These are phyloP conservation scores for Xerocomus brunneocitrinus DNA, from an alignment of 768 basidiomycete genomes.

Conservation along the genomic window DNA sequence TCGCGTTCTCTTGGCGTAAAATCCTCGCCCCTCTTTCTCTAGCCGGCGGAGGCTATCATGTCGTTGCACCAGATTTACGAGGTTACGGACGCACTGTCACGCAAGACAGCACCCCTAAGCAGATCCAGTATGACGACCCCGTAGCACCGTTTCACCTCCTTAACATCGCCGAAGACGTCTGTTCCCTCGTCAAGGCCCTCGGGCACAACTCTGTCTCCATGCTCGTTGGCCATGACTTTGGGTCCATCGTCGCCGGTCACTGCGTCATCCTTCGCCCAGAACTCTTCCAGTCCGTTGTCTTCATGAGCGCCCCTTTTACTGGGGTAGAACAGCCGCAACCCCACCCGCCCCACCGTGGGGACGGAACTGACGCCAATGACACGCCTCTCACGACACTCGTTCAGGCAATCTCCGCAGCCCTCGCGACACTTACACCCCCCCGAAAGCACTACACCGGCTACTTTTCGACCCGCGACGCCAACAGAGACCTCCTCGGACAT, in stretches of 20 bases:
- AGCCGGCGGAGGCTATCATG: slow-evolving; percentile 45
- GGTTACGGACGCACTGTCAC: slow-evolving; percentile 46
- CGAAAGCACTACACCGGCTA: slow-evolving; percentile 57
- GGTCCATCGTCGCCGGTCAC: slow-evolving; percentile 48
- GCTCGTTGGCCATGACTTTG: slow-evolving; percentile 62
- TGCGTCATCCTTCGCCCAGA: slow-evolving; percentile 54
- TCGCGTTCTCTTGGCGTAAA: slow-evolving; percentile 64
- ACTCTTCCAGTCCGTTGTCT: slow-evolving; percentile 49
- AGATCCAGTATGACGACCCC: slow-evolving; percentile 44
- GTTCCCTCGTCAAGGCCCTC: slow-evolving; percentile 47
- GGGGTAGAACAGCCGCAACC: slow-evolving; percentile 37
- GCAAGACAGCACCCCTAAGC: slow-evolving; percentile 11
- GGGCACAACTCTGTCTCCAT: slow-evolving; percentile 43
- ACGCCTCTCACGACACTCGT: slow-evolving; percentile 7
- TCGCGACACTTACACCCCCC: slow-evolving; percentile 44
- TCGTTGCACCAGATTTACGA: slow-evolving; percentile 60
- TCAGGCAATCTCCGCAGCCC: slow-evolving; percentile 9
- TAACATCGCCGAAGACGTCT: slow-evolving; percentile 49
- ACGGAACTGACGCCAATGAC: slow-evolving; percentile 5
- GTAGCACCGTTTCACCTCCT: slow-evolving; percentile 46
- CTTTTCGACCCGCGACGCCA: slow-evolving; percentile 44
- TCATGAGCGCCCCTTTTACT: slow-evolving; percentile 57
- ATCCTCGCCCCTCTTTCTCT: slow-evolving; percentile 46
- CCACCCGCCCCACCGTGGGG: slow-evolving; percentile 1
- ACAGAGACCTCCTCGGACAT: slow-evolving; percentile 37